Conservation (phyloP, 805 yeast genomes). For the Metschnikowia continentalis region DNA sequence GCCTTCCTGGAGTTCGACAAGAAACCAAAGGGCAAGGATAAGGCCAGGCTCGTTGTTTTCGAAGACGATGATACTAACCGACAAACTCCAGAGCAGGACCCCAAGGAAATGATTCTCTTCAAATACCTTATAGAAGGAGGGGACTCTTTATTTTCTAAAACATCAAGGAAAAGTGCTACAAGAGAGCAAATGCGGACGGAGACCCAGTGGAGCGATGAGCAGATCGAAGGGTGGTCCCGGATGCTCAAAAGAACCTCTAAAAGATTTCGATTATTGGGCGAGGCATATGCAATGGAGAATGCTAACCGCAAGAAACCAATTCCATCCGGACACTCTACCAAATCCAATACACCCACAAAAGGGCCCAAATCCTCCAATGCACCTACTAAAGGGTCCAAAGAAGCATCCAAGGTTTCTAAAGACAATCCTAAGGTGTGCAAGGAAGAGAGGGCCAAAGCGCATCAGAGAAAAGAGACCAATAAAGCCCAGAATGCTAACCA, state of each 20-base stretch:
- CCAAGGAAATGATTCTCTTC: constrained; percentile 55
- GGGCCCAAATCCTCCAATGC: constrained; percentile 12
- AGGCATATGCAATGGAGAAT: constrained; percentile 34
- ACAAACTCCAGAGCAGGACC: constrained; percentile 25
- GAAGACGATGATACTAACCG: constrained; percentile 21
- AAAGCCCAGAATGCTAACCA: constrained; percentile 61
- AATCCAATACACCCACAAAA: neutral
- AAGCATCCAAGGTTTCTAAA: neutral
- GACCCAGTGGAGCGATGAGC: constrained; percentile 80
- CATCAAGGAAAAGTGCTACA: constrained; percentile 45
- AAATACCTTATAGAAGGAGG: constrained; percentile 46
- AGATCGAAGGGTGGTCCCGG: constrained; percentile 89
- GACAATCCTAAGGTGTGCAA: neutral
- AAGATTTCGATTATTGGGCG: constrained; percentile 59
- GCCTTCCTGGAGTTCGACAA: constrained; percentile 10
- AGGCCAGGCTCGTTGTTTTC: constrained; percentile 25
- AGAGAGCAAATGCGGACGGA: constrained; percentile 50
- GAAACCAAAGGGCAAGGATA: constrained; percentile 10
- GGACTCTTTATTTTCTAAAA: constrained; percentile 38
- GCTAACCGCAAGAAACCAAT: constrained; percentile 8
- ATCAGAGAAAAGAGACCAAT: constrained; percentile 44
- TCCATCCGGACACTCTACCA: neutral
- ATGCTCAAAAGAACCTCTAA: constrained; percentile 66
- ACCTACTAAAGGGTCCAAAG: neutral
- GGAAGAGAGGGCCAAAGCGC: constrained; percentile 1